Evolutionary conservation across 441 rosid genomes (phyloP).

Genomic region (Brassica balearica): DNA sequence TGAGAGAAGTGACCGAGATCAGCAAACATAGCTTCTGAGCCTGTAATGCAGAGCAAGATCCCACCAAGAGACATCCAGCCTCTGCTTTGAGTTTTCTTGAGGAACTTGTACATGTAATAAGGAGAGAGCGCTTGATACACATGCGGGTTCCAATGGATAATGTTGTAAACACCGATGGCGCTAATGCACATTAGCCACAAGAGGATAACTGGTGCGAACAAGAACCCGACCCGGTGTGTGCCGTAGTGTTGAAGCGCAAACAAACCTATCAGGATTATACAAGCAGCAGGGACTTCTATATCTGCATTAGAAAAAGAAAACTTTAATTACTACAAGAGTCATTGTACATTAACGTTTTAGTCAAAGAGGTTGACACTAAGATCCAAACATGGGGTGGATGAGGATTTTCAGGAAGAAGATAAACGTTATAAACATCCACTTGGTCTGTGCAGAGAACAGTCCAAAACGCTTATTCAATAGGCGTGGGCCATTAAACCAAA

Average conservation of each 20-base stretch:
- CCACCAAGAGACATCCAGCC: slow-evolving; percentile 99
- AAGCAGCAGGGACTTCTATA: slow-evolving; percentile 79
- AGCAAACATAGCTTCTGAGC: slow-evolving; percentile 94
- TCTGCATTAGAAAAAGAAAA: no score
- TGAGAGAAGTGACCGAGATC: slow-evolving; percentile 98
- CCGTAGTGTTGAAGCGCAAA: slow-evolving; percentile 98
- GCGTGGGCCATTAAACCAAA: slow-evolving; percentile 37
- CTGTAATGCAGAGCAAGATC: slow-evolving; percentile 90
- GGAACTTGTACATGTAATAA: slow-evolving; percentile 83
- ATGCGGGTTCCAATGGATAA: slow-evolving; percentile 84
- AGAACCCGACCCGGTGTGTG: slow-evolving; percentile 89
- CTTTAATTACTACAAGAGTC: no score
- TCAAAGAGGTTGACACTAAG: neutral
- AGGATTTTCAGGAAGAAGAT: slow-evolving; percentile 28
- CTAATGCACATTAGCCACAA: slow-evolving; percentile 89
- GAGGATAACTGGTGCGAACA: slow-evolving; percentile 90
- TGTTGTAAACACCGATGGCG: slow-evolving; percentile 81
- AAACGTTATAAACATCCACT: slow-evolving; percentile 12
- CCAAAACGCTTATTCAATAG: slow-evolving; percentile 38
- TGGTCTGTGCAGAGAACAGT: slow-evolving; percentile 22
- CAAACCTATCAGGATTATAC: slow-evolving; percentile 77
- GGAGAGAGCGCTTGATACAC: slow-evolving; percentile 94
- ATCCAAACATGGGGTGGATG: slow-evolving; percentile 26
- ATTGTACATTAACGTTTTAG: no score
- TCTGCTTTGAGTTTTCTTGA: slow-evolving; percentile 81